A percentile compares a stretch with the other conserved stretches of the same genome.
Evolutionary conservation across 768 basidiomycete genomes (phyloP).

Genomic region (Rhodotorula kratochvilovae): DNA sequence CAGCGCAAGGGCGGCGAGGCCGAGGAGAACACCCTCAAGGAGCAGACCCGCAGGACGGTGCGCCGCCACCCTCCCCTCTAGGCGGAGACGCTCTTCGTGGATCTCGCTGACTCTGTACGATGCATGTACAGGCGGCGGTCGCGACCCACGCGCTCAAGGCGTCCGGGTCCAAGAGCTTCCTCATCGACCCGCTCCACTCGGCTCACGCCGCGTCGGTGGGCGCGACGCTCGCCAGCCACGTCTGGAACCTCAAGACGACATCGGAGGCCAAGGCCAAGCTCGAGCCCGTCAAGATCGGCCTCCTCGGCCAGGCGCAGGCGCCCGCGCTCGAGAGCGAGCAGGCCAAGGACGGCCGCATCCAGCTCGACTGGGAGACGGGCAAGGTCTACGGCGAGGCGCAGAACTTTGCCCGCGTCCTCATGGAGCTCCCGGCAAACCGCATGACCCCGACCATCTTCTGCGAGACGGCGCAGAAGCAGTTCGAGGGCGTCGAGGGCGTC

Average conservation of each 20-base stretch:
- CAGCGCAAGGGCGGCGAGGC: conserved; percentile 23
- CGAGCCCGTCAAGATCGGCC: conserved; percentile 61
- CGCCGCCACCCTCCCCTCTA: no score
- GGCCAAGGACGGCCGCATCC: conserved; percentile 52
- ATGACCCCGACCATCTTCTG: conserved; percentile 76
- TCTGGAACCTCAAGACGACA: conserved; percentile 38
- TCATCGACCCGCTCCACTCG: conserved; percentile 56
- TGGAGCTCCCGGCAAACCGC: conserved; percentile 66
- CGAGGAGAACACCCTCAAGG: conserved; percentile 31
- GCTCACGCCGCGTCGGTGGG: conserved; percentile 60
- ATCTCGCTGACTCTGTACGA: conserved; percentile 51
- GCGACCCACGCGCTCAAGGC: conserved; percentile 66
- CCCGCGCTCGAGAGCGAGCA: conserved; percentile 51
- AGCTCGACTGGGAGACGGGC: conserved; percentile 62
- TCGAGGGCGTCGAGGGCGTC: conserved; percentile 63
- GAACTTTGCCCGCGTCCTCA: conserved; percentile 55
- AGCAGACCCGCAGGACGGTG: conserved; percentile 16
- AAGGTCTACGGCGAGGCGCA: conserved; percentile 63
- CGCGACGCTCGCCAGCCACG: conserved; percentile 59
- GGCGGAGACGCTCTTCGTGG: neutral
- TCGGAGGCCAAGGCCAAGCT: conserved; percentile 58
- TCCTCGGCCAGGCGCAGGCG: conserved; percentile 13
- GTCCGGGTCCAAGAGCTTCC: conserved; percentile 57
- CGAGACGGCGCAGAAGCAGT: conserved; percentile 65
- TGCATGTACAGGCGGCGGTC: conserved; percentile 59